Evolutionary conservation across 2,329 filamentous ascomycete genomes (phyloP).

Genomic region (Hypoxylon sp.): DNA sequence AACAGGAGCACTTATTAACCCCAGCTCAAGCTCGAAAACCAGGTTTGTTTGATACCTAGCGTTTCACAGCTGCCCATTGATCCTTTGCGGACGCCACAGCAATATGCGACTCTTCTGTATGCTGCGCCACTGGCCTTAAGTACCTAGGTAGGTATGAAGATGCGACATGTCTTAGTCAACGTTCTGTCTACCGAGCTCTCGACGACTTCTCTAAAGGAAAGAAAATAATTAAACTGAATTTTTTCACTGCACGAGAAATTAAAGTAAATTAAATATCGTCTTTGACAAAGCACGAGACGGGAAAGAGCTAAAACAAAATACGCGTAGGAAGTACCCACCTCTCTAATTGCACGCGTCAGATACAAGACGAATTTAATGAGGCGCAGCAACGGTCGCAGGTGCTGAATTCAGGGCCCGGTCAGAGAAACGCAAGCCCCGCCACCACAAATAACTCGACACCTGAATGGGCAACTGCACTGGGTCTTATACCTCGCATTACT

Average conservation of each 20-base stretch:
- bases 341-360: constrained; percentile 26
- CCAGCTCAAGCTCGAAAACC: constrained; percentile 9
- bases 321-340: constrained; percentile 24
- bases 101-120: constrained; percentile 10
- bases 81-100: constrained; percentile 30
- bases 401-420: constrained; percentile 18
- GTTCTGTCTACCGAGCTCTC: not conserved
- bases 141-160: not conserved
- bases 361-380: constrained; percentile 34
- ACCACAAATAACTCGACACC: constrained; percentile 43
- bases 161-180: constrained; percentile 1
- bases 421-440: constrained; percentile 33
- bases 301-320: constrained; percentile 17
- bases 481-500: constrained; percentile 14
- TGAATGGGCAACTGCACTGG: constrained; percentile 22
- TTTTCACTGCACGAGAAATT: constrained; percentile 10
- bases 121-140: constrained; percentile 25
- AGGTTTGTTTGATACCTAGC: constrained; percentile 23
- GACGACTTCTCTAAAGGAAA: not conserved
- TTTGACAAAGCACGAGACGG: constrained; percentile 11
- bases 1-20: constrained; percentile 6
- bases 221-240: not conserved
- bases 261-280: constrained; percentile 9
- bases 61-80: constrained; percentile 29
- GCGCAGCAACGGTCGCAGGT: constrained; percentile 31